These are phyloP conservation scores for Saccharomyces pastorianus DNA, from an alignment of 1,139 yeast species.

Conservation along the genomic window DNA sequence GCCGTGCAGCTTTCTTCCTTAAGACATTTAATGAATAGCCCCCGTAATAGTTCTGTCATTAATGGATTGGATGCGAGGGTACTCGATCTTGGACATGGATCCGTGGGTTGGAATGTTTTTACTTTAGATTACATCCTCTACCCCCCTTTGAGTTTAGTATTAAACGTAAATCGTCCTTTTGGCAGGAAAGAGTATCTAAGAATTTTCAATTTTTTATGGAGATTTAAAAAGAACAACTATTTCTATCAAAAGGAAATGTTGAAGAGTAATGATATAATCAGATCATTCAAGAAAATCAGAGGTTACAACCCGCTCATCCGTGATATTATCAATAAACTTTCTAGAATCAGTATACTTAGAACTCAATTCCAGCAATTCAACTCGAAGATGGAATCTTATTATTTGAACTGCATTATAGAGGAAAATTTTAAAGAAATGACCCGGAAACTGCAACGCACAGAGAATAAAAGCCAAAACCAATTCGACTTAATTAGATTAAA, in stretches of 20 bases:
- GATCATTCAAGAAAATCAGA: conserved; percentile 20
- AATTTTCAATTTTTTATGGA: conserved; percentile 82
- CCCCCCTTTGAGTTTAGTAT: conserved; percentile 42
- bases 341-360: conserved; percentile 21
- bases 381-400: conserved; percentile 19
- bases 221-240: conserved; percentile 54
- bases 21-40: conserved; percentile 30
- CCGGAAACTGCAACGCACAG: conserved; percentile 29
- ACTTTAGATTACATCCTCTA: conserved; percentile 74
- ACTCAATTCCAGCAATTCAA: conserved; percentile 24
- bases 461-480: conserved; percentile 1
- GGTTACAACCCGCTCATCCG: conserved; percentile 19
- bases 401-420: conserved; percentile 28
- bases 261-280: conserved; percentile 33
- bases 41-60: conserved; percentile 35
- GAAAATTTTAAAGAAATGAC: conserved; percentile 33
- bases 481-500: conserved; percentile 16
- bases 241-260: conserved; percentile 46
- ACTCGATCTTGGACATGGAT: conserved; percentile 62
- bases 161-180: conserved; percentile 36
- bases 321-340: conserved; percentile 22
- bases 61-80: conserved; percentile 74
- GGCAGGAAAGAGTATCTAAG: conserved; percentile 59
- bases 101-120: conserved; percentile 84
- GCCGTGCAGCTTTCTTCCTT: conserved; percentile 62